Evolutionary conservation across 2,329 filamentous ascomycete genomes (phyloP).

Genomic region (Aspergillus neoniger): DNA sequence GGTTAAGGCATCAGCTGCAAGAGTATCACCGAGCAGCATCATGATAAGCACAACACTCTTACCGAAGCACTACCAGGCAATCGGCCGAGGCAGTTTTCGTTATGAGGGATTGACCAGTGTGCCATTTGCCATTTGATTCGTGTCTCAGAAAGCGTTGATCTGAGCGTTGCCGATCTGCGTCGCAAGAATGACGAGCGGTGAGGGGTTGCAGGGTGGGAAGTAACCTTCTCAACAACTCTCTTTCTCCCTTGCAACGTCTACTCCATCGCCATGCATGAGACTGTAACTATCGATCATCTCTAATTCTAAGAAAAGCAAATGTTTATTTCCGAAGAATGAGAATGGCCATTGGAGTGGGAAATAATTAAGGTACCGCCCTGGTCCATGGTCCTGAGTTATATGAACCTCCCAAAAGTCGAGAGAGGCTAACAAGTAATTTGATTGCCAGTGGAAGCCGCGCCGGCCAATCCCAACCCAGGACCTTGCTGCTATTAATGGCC

Average conservation of each 20-base stretch:
- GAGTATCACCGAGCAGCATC: background rate
- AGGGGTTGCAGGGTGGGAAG: background rate
- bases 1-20: background rate
- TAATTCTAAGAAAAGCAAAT: no score
- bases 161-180: background rate
- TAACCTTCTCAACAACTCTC: background rate
- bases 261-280: background rate
- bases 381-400: background rate
- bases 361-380: background rate
- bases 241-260: background rate
- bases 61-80: background rate
- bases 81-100: background rate
- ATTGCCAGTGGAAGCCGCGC: background rate
- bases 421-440: background rate
- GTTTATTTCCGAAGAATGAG: no score
- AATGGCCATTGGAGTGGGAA: background rate
- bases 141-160: background rate
- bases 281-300: background rate
- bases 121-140: background rate
- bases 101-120: background rate
- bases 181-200: background rate
- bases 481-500: background rate
- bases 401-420: background rate
- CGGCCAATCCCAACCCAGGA: background rate
- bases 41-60: background rate